A percentile compares a stretch with the other conserved stretches of the same genome.
phyloP scores from a whole-genome alignment of 192 early-diverging fungal species.

The Coemansia sp. region DNA sequence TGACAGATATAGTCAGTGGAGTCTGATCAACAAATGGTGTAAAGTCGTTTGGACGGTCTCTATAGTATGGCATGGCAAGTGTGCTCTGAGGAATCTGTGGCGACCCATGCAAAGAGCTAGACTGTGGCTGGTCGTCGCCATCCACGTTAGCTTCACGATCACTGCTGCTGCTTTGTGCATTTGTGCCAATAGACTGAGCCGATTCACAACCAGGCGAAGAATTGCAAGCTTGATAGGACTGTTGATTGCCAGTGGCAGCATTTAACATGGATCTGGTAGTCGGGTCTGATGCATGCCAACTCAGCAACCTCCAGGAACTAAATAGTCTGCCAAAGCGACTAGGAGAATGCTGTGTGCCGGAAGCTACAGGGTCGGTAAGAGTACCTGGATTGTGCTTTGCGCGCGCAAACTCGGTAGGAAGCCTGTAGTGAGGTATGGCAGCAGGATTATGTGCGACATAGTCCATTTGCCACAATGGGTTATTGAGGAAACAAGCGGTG shows the following conservation, averaged over 20 bases:
- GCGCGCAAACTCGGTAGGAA: slow-evolving; percentile 10
- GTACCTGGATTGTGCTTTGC: neutral
- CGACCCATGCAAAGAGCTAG: neutral
- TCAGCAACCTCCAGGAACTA: slow-evolving; percentile 8
- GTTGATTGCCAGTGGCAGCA: neutral
- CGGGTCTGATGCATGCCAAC: neutral
- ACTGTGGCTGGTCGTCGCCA: neutral
- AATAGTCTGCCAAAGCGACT: neutral
- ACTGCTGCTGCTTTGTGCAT: slow-evolving; percentile 9
- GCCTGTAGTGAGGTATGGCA: slow-evolving; percentile 37
- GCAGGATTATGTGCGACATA: slow-evolving; percentile 33
- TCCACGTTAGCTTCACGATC: neutral
- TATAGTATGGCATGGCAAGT: slow-evolving; percentile 29
- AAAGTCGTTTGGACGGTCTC: slow-evolving; percentile 45
- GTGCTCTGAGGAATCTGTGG: slow-evolving; percentile 14
- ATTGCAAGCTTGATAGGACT: slow-evolving; percentile 15
- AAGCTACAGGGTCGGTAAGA: neutral
- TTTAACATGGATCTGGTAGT: slow-evolving; percentile 11
- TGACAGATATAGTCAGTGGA: slow-evolving; percentile 68
- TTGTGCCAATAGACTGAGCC: neutral
- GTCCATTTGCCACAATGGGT: slow-evolving; percentile 52
- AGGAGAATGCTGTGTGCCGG: neutral
- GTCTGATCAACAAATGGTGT: slow-evolving; percentile 60
- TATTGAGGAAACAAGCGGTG: slow-evolving; percentile 56
- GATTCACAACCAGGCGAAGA: neutral